Evolutionary conservation across 108 stramenopile species (phyloP).

Genomic region (Licmophora abbreviata): DNA sequence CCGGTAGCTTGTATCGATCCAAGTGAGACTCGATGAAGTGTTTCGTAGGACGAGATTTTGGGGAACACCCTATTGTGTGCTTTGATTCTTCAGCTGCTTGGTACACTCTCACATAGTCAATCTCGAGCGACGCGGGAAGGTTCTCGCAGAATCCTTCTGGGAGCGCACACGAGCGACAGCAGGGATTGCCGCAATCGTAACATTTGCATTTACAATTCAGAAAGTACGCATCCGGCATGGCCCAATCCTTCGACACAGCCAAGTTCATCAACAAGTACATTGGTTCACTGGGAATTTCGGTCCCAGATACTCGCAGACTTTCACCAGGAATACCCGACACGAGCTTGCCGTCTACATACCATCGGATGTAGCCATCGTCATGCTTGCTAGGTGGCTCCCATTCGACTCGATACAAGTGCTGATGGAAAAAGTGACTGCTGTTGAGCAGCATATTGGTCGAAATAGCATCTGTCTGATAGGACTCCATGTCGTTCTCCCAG

Average conservation of each 20-base stretch:
- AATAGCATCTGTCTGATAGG: constrained; percentile 83
- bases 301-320: not conserved
- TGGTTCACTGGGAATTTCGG: constrained; percentile 12
- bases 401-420: constrained; percentile 78
- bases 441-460: constrained; percentile 71
- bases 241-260: constrained; percentile 9
- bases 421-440: constrained; percentile 42
- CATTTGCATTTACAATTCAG: constrained; percentile 4
- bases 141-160: constrained; percentile 6
- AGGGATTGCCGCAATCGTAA: constrained; percentile 8
- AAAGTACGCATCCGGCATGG: constrained; percentile 5
- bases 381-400: constrained; percentile 83
- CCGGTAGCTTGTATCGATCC: constrained; percentile 68
- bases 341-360: constrained; percentile 7
- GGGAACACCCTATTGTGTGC: constrained; percentile 10
- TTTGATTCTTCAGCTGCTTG: constrained; percentile 4
- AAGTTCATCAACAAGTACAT: constrained; percentile 14
- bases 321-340: constrained; percentile 9
- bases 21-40: constrained; percentile 78
- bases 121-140: constrained; percentile 3
- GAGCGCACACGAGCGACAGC: constrained; percentile 8
- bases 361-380: constrained; percentile 13
- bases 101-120: constrained; percentile 12
- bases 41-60: constrained; percentile 57
- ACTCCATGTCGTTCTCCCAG: constrained; percentile 46